phyloP scores from a whole-genome alignment of 176 grass and related monocot genomes.

The Zizania latifolia region DNA sequence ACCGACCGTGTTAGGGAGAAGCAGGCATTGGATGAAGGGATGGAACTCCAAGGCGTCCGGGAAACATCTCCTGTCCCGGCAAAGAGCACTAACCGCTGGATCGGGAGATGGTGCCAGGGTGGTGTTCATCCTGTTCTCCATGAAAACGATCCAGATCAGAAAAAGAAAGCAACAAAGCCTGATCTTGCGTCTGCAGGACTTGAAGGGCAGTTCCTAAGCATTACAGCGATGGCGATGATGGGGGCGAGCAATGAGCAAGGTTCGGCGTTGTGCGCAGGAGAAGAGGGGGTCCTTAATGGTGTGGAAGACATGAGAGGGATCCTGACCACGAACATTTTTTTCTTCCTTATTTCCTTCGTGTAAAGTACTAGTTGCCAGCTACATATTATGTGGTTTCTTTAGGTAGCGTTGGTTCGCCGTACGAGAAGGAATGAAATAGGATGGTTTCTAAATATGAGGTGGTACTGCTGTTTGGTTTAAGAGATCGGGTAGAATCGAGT shows the following conservation, averaged over 20 bases:
- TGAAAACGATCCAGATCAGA: neutral
- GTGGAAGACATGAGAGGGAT: conserved; percentile 47
- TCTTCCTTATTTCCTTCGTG: too few relatives aligned
- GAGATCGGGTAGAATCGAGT: too few relatives aligned
- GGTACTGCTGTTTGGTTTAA: too few relatives aligned
- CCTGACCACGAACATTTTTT: neutral
- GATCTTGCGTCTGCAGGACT: conserved; percentile 1
- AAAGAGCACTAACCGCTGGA: conserved; percentile 46
- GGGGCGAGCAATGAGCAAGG: conserved; percentile 62
- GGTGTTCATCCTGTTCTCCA: neutral
- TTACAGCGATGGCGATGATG: conserved; percentile 86
- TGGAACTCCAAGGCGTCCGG: neutral
- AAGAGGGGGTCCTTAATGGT: conserved; percentile 52
- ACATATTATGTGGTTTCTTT: too few relatives aligned
- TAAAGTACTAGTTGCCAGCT: too few relatives aligned
- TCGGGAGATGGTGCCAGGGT: conserved; percentile 46
- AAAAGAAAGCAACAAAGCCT: neutral
- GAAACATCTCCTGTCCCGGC: neutral
- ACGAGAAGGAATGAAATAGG: too few relatives aligned
- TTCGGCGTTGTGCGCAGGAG: conserved; percentile 45
- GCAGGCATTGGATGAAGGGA: neutral
- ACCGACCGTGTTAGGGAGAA: neutral
- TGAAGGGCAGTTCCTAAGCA: conserved; percentile 59
- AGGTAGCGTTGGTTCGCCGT: too few relatives aligned
- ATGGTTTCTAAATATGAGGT: too few relatives aligned